A percentile compares a stretch with the other conserved stretches of the same genome.
Evolutionary conservation across 192 early-diverging fungal species (phyloP).

Genomic region (Phlyctochytrium planicorne): DNA sequence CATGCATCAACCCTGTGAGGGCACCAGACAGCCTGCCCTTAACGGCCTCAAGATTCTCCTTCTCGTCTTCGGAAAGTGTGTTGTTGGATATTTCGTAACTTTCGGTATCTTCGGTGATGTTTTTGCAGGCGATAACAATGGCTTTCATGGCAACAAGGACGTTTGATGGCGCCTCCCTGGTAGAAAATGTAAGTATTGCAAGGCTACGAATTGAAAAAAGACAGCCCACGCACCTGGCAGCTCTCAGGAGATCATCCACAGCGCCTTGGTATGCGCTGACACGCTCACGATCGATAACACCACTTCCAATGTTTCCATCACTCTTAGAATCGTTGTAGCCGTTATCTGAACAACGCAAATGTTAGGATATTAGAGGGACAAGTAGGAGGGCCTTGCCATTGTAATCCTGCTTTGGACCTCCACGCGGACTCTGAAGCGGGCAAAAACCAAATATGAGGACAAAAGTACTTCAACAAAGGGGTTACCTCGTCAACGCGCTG

Average conservation of each 20-base stretch:
- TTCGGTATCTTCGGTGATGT: conserved; percentile 82
- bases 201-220: neutral
- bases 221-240: conserved; percentile 64
- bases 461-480: no score
- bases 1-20: conserved; percentile 67
- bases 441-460: no score
- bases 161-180: conserved; percentile 65
- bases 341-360: no score
- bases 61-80: conserved; percentile 48
- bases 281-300: conserved; percentile 67
- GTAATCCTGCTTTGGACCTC: no score
- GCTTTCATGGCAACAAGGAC: conserved; percentile 84
- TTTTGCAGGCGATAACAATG: conserved; percentile 78
- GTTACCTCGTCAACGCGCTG: neutral
- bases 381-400: no score
- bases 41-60: conserved; percentile 47
- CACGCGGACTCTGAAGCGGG: no score
- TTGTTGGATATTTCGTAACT: conserved; percentile 48
- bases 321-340: neutral
- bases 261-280: conserved; percentile 77
- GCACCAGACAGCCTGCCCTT: conserved; percentile 65
- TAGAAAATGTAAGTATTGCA: neutral
- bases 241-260: conserved; percentile 76
- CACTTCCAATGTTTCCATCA: conserved; percentile 33
- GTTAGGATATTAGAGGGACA: no score